Base-by-base conservation (phyloP, 805 yeast species). In the Myxozyma monticola region DNA sequence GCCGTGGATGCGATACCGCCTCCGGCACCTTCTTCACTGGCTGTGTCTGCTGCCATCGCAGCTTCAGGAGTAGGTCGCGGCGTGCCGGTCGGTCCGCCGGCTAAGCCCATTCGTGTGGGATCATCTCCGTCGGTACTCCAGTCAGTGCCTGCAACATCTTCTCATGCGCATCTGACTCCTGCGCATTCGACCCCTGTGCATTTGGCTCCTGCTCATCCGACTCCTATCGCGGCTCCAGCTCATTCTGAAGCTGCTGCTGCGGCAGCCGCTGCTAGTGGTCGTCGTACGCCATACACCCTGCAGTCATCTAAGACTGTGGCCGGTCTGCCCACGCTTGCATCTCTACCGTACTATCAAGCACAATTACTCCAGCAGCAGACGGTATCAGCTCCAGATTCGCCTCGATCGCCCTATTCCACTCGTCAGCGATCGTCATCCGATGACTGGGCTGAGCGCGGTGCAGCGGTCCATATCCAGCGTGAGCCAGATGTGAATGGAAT, bases 401-500 rank as follows among this genome's bases (percentile, higher is more conserved):
- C 46, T 4, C 18, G 28, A 10, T 2, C 22, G 12, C 14, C 38
- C 5, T 42, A 35, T 12, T 33, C 35, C 25, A 29, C 42, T 5
- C 29, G 39, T n/a, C 12, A 34, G 20, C 45, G 51, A 17, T 26
- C 61, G 10, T 56, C 58, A 21, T 48, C 63, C 4, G 75, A 73
- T 22, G 78, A 75, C 45, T 79, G 83, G 83, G 76, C 75, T 14
- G 78, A 75, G 26, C 69, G 70, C 50, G 86, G 86, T 1, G 84
- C 85, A 1, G 85, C 86, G 0, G 73, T 74, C 29, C 65, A 77
- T 2, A 71, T 80, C 12, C 75, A 73, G 52, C 72, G 73, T 20
- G 71, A 71, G 2, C 61, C 64, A 12, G 77, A 76, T 48, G 69
- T 70, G 26, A 60, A 66, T 12, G 88, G 87, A 9, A 70, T 79